phyloP scores from a whole-genome alignment of 1,284 basidiomycete species.

The Leccinum pallidistipes region DNA sequence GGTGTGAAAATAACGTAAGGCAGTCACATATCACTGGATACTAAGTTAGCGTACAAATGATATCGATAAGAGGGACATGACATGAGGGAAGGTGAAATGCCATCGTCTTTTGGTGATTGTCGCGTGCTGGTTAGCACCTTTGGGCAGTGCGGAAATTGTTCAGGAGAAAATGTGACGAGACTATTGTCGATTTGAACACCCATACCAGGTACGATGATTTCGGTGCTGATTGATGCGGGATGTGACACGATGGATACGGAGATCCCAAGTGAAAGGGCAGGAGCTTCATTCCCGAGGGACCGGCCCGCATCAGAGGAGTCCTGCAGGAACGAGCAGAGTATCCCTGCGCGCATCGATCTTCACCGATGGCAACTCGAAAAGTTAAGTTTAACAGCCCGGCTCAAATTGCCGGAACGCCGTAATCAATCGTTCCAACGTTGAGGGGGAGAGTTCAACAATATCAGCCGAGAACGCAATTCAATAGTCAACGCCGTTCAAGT shows the following conservation, averaged over 20 bases:
- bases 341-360: conserved; percentile 1
- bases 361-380: neutral
- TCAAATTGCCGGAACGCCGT: conserved; percentile 7
- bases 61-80: conserved; percentile 5
- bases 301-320: neutral
- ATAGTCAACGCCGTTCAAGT: neutral
- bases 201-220: neutral
- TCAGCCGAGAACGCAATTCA: neutral
- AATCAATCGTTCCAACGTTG: neutral
- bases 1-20: conserved; percentile 26
- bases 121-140: neutral
- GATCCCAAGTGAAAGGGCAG: conserved; percentile 11
- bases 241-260: conserved; percentile 23
- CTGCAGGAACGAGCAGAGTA: neutral
- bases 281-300: conserved; percentile 23
- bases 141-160: conserved; percentile 20
- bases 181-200: neutral
- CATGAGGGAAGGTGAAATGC: conserved; percentile 7
- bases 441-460: neutral
- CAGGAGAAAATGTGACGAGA: neutral
- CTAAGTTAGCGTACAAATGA: conserved; percentile 2
- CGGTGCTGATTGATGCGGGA: neutral
- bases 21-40: neutral
- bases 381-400: neutral
- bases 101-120: conserved; percentile 7